Evolutionary conservation across 2,329 filamentous ascomycete species (phyloP).

Genomic region (Ciborinia camelliae): DNA sequence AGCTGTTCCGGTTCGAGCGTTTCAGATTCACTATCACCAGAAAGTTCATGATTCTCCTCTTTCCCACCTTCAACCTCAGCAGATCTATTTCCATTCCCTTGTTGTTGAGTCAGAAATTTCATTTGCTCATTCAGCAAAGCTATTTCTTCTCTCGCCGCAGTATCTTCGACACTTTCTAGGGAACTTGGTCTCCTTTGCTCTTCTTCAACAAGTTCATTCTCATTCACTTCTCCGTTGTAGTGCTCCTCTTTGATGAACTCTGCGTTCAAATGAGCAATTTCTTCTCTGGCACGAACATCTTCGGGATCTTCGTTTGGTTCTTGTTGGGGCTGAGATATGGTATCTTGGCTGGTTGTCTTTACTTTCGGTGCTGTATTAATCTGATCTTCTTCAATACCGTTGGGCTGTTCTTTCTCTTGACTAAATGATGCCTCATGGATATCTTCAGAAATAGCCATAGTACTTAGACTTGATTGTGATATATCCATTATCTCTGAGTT

Average conservation of each 20-base stretch:
- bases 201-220: background rate
- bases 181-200: background rate
- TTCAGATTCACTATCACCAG: background rate
- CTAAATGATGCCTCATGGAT: background rate
- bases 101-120: background rate
- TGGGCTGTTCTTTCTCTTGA: background rate
- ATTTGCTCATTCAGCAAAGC: slow-evolving; percentile 5
- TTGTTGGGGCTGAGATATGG: background rate
- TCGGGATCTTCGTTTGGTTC: slow-evolving; percentile 23
- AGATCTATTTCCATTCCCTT: background rate
- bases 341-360: background rate
- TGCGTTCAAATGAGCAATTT: slow-evolving; percentile 31
- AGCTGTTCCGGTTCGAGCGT: background rate
- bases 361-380: background rate
- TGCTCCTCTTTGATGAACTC: slow-evolving; percentile 25
- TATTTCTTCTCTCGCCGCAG: background rate
- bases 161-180: slow-evolving; percentile 1
- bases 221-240: background rate
- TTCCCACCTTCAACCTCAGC: background rate
- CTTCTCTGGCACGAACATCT: slow-evolving; percentile 31
- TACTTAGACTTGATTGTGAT: background rate
- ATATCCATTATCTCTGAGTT: background rate
- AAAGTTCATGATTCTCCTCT: background rate
- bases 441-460: background rate
- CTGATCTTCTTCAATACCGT: background rate